Evolutionary conservation across 441 rosid species (phyloP), one percentile per base, ranked within the genome.

Genomic region (Raphanus hybrid): DNA sequence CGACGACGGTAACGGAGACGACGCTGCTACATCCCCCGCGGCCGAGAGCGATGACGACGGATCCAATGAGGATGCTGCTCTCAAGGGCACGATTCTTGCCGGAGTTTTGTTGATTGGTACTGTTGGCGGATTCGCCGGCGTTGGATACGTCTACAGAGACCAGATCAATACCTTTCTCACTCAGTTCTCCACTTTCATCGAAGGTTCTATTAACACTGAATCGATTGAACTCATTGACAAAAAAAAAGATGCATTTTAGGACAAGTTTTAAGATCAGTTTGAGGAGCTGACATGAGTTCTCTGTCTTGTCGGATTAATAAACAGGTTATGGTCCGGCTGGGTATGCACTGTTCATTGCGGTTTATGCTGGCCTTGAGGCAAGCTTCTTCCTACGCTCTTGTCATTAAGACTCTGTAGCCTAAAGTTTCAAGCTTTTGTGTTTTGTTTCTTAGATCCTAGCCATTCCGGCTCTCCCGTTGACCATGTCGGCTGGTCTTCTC

Each of bases 401-500:
- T 52, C 18, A 14, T 15, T 41, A 23, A 62, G 29, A 34, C 75
- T 74, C 43, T 20, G 9, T 52, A 2, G 58, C 4, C 58, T 16
- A 10, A 18, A 5, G 34, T 18, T 61, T 9, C 32, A 9, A 15
- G 32, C 8, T 34, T 34, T 5, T 37, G n/a, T 26, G 0, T 59
- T 10, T 59, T 60, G 16, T 37, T 8, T 57, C 77, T 77, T 73
- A 95, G 99, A 85, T 95, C 76, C 87, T 93, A 83, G 99, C 99
- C 12, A 91, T 95, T 83, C 99, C 99, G 1, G 98, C 99, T 58
- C 88, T 95, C 71, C 99, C 99, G 7, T 84, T 95, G 84, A 96
- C 99, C 15, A 91, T 96, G 98, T 91, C 99, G 16, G 98, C 99
- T 69, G 99, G 99, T 83, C 97, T 96, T 87, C 97, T 96, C 82